phyloP scores from a whole-genome alignment of 352 stramenopile species.

The Phytophthora hybrid region DNA sequence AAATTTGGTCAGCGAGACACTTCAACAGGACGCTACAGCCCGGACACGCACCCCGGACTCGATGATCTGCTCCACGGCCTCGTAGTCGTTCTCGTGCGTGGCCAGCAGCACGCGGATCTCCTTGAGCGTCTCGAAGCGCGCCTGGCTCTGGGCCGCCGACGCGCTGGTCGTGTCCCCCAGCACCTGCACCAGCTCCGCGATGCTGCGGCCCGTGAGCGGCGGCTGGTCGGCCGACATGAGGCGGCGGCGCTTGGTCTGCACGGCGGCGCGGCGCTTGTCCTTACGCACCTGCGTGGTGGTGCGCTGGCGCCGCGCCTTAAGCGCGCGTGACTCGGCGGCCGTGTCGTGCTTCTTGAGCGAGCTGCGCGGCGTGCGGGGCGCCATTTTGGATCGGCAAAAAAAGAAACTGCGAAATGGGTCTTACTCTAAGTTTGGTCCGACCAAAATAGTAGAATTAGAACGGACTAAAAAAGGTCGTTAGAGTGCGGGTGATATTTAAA shows the following conservation, averaged over 20 bases:
- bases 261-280: slow-evolving; percentile 68
- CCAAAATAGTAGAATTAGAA: neutral
- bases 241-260: slow-evolving; percentile 77
- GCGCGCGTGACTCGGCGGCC: slow-evolving; percentile 60
- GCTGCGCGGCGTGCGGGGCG: slow-evolving; percentile 56
- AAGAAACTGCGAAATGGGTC: neutral
- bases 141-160: slow-evolving; percentile 54
- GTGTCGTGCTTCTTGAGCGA: slow-evolving; percentile 86
- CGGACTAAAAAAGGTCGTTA: too few relatives aligned
- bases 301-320: slow-evolving; percentile 70
- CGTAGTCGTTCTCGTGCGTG: slow-evolving; percentile 72
- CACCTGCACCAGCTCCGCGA: slow-evolving; percentile 60
- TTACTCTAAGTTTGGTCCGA: neutral
- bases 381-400: slow-evolving; percentile 18
- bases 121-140: slow-evolving; percentile 74
- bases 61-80: slow-evolving; percentile 76
- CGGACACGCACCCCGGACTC: slow-evolving; percentile 68
- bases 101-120: slow-evolving; percentile 74
- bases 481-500: neutral
- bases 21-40: slow-evolving; percentile 11
- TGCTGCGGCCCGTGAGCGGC: slow-evolving; percentile 59
- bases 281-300: slow-evolving; percentile 77
- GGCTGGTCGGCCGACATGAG: slow-evolving; percentile 61
- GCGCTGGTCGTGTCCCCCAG: slow-evolving; percentile 50
- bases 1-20: neutral